Percentiles rank a stretch among this genome's conserved stretches.
These are phyloP conservation scores for Amaranthus hypochondriacus DNA, from an alignment of 148 eudicot genomes.

Conservation along the genomic window DNA sequence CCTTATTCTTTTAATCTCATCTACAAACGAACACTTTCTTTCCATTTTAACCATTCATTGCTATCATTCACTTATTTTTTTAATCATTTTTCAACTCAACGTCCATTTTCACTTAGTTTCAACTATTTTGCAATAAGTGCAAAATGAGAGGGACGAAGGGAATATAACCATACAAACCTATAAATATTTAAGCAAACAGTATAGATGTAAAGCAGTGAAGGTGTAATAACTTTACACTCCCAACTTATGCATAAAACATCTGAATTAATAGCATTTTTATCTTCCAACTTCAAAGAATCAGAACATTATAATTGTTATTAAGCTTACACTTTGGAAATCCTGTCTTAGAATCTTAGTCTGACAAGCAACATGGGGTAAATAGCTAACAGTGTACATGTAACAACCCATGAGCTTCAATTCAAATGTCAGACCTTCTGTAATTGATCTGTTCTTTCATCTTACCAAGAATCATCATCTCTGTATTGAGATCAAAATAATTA, in stretches of 20 bases:
- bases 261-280: not conserved
- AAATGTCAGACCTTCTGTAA: slow-evolving; percentile 6
- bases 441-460: slow-evolving; percentile 2
- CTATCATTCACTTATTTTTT: too few relatives aligned
- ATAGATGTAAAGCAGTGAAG: not conserved
- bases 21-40: too few relatives aligned
- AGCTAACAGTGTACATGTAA: slow-evolving; percentile 6
- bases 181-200: not conserved
- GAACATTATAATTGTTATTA: slow-evolving; percentile 2
- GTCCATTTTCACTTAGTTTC: too few relatives aligned
- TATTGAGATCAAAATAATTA: not conserved
- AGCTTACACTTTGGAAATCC: slow-evolving; percentile 2
- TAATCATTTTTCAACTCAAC: too few relatives aligned
- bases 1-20: too few relatives aligned
- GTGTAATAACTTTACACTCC: not conserved
- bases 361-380: slow-evolving; percentile 12
- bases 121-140: too few relatives aligned
- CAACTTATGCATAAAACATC: not conserved
- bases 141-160: too few relatives aligned
- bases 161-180: too few relatives aligned
- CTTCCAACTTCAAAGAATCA: not conserved
- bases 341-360: not conserved
- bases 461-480: not conserved
- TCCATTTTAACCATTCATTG: too few relatives aligned
- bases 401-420: slow-evolving; percentile 11